Evolutionary conservation across 306 rosid species (phyloP).

Genomic region (Rosa persica): DNA sequence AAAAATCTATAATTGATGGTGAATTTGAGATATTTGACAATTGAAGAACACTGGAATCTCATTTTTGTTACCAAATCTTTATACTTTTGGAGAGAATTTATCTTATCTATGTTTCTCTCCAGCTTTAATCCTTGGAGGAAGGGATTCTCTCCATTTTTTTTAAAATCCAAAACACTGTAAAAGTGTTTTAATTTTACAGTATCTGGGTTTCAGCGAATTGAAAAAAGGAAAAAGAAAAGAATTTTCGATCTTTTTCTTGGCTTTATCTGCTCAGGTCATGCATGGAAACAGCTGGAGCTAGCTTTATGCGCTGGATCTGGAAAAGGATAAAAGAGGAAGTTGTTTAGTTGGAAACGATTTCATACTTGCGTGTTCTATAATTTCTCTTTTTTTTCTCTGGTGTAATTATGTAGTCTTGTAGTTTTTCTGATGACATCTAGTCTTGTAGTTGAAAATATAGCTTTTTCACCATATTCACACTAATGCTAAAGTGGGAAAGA

Average conservation of each 20-base stretch:
- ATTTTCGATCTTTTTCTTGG: constrained; percentile 19
- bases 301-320: constrained; percentile 64
- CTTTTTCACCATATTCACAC: constrained; percentile 49
- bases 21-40: neutral
- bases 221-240: neutral
- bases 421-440: neutral
- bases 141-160: neutral
- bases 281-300: constrained; percentile 49
- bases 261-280: constrained; percentile 22
- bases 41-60: neutral
- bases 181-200: neutral
- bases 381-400: constrained; percentile 37
- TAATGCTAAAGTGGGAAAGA: constrained; percentile 37
- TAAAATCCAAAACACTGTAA: neutral
- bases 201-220: constrained; percentile 1
- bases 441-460: constrained; percentile 36
- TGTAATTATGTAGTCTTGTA: constrained; percentile 20
- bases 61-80: neutral
- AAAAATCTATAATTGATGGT: neutral
- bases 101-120: neutral
- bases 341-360: constrained; percentile 35
- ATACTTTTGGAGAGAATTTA: neutral
- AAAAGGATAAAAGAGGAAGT: constrained; percentile 36
- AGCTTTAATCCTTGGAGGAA: neutral
- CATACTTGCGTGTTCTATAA: constrained; percentile 60